Evolutionary conservation across 202 grass and related monocot genomes (phyloP), one percentile per base, ranked within the genome.

Genomic region (Setaria italica): DNA sequence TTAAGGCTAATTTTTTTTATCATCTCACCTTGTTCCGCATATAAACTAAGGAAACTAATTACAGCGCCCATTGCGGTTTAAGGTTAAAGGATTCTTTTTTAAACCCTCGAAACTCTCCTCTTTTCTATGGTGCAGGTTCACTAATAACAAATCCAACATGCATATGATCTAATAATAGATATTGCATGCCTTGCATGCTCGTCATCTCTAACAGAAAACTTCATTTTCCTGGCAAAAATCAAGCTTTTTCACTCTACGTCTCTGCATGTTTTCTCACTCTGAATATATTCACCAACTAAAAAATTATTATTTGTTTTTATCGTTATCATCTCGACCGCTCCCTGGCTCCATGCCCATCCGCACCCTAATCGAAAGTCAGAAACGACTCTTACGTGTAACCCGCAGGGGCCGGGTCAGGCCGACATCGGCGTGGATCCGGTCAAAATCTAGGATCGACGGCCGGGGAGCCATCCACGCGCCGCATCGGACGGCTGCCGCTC

Each of bases 361-460:
- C 76, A 79, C 86, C 93, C 88, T 90, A 88, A 74, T 89, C 78
- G 67, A 75, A 85, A 92, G 90, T 82, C 82, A 85, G 89, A 92
- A 92, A 88, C 83, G 85, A 81, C 63, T 78, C 76, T 90, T 90
- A 92, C 88, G 93, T 85, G 90, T 90, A 80, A 41, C 78, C 80
- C 82, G 85, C 81, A 66, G 79, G 76, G 86, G 80, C 79, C 60
- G 74, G 91, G 80, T 89, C 66, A 94, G 80, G 78, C 80, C 88
- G 81, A 90, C 88, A 85, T 81, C 70, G 87, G 66, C 90, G 90
- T 90, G 94, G 85, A 91, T 94, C 87, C 77, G 88, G 91, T 97
- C 94, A 97, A 97, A 79, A 70, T 67, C 80, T 17, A 7, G 0
- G 43, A 71, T 81, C 46, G 70, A 88, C 85, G 90, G 86, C 79